Conservation (phyloP, 306 rosid genomes). For the Vicia faba region DNA sequence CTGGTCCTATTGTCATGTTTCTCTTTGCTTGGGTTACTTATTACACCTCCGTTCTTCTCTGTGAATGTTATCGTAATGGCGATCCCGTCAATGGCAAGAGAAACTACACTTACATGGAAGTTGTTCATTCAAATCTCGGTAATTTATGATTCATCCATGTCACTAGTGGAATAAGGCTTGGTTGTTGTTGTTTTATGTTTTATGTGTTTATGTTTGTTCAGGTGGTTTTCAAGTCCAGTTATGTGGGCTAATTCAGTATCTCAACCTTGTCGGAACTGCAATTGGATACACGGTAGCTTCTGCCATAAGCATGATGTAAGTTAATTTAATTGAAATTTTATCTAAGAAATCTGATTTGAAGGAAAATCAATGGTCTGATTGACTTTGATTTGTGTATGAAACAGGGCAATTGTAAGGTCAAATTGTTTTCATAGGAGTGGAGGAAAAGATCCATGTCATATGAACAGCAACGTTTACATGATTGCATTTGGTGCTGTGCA, state of each 20-base stretch:
- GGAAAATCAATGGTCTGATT: conserved; percentile 21
- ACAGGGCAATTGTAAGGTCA: conserved; percentile 77
- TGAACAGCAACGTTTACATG: conserved; percentile 73
- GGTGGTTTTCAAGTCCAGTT: conserved; percentile 68
- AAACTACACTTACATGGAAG: conserved; percentile 85
- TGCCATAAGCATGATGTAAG: conserved; percentile 84
- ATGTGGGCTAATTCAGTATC: conserved; percentile 80
- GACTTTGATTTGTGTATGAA: conserved; percentile 14
- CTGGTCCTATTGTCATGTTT: conserved; percentile 75
- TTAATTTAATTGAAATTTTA: neutral
- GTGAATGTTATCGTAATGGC: conserved; percentile 72
- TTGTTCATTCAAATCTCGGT: conserved; percentile 73
- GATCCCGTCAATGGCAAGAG: conserved; percentile 75
- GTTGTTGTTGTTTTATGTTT: too few species aligned
- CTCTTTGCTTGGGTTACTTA: conserved; percentile 78
- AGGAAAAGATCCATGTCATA: conserved; percentile 60
- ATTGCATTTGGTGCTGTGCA: conserved; percentile 69
- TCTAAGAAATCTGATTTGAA: neutral
- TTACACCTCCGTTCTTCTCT: conserved; percentile 74
- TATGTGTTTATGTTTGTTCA: conserved; percentile 14
- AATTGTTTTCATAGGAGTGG: conserved; percentile 66
- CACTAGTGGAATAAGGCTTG: too few species aligned
- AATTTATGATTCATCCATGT: neutral
- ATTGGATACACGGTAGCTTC: conserved; percentile 83
- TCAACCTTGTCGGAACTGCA: conserved; percentile 72